Conservation (phyloP, 2,329 filamentous ascomycete genomes). For the Epichloe uncinata region DNA sequence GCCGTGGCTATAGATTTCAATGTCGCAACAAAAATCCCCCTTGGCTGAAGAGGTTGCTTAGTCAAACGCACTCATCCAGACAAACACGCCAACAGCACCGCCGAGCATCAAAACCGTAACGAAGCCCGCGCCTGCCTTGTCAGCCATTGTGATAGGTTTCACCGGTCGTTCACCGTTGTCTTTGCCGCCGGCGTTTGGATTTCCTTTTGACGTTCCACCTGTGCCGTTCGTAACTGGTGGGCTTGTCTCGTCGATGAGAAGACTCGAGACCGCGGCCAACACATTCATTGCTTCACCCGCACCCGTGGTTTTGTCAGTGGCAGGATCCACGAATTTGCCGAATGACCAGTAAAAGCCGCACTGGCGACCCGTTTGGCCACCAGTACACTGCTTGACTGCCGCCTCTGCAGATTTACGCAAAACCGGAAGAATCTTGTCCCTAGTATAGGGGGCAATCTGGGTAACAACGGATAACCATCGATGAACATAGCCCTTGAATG, state of each 20-base stretch:
- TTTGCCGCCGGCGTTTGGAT: conserved; percentile 26
- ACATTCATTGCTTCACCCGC: conserved; percentile 48
- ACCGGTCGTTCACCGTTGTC: conserved; percentile 14
- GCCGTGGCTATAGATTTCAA: neutral
- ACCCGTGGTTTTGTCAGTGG: conserved; percentile 39
- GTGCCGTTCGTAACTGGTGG: conserved; percentile 31
- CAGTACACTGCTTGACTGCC: conserved; percentile 49
- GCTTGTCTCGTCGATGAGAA: conserved; percentile 28
- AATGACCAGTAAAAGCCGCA: conserved; percentile 53
- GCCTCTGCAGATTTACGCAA: conserved; percentile 44
- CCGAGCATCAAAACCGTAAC: conserved; percentile 31
- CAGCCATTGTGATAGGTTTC: conserved; percentile 27
- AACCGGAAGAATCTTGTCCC: conserved; percentile 39
- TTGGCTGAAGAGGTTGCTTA: conserved; percentile 5
- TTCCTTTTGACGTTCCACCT: conserved; percentile 36
- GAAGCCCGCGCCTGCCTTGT: conserved; percentile 35
- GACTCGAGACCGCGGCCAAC: conserved; percentile 37
- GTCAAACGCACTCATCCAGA: conserved; percentile 35
- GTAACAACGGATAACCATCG: conserved; percentile 50
- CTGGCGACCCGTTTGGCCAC: conserved; percentile 40
- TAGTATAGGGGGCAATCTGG: conserved; percentile 45
- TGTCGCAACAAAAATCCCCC: neutral
- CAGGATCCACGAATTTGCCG: conserved; percentile 29
- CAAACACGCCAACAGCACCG: conserved; percentile 28
- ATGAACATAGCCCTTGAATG: conserved; percentile 58